Base-by-base conservation (phyloP, 805 yeast species). In the Clavispora carvajalis region DNA sequence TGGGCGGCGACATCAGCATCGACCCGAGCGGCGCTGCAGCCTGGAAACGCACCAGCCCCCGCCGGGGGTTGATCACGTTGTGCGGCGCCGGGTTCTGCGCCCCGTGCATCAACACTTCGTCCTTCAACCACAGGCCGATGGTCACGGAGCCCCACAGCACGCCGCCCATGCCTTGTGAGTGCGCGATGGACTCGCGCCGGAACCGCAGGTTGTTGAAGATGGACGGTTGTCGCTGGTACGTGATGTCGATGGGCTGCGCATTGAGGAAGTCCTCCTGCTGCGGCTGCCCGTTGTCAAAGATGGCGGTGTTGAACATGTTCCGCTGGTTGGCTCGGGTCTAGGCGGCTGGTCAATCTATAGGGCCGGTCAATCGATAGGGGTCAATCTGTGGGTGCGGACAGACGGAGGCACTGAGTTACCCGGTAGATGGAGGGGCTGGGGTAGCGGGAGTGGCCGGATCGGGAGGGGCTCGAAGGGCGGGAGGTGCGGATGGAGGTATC, bases 81-180 rank as follows among this genome's bases (percentile, higher is more conserved):
- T 51, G 52, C 23, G 34, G 41, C n/a, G 18, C 29, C 22, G 38
- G 47, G 33, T 36, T 36, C 36, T 49, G 45, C 23, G 43, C 40
- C 22, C 54, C 53, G 31, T 62, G 73, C 68, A 83, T 75, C 79
- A 85, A 73, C 15, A 85, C 91, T 57, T 91, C 99, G 60, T 91
- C 98, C 57, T 89, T 85, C 18, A 91, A 70, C 99, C 99, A 91
- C 12, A 93, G 82, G 11, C 97, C 97, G 22, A 91, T 89, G 21
- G 95, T 84, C 42, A 90, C 79, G 3, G 95, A 89, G 17, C 98
- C 98, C 96, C 97, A 91, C 7, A 95, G 83, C 24, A 91, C 85
- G 35, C 98, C 99, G 33, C 98, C 98, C 82, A 93, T 86, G 9
- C 98, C 98, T 59, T 88, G 96, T 2, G 96, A 84, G 60, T 91